Evolutionary conservation across 106 monocot genomes (phyloP), one percentile per base, ranked within the genome.

Genomic region (Ottelia alismoides): DNA sequence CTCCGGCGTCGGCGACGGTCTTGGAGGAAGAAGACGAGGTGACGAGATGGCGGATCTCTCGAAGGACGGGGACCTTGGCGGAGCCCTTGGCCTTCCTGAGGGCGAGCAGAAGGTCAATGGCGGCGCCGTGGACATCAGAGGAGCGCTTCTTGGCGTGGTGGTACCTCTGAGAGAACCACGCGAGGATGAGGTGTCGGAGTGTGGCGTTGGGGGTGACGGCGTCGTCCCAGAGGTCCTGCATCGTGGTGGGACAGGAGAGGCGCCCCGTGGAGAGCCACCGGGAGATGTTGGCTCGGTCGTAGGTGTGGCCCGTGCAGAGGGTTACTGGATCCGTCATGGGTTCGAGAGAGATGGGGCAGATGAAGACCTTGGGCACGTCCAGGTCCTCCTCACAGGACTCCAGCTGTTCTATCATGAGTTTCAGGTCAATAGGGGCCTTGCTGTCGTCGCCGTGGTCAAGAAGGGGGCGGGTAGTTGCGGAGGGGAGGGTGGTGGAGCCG

Each of bases 231-330:
- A n/a, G n/a, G n/a, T n/a, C n/a, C n/a, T n/a, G n/a, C n/a, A n/a
- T n/a, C n/a, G 82, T 82, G 30, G 78, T 88, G n/a, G 87, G 87
- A 58, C 87, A 89, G 52, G 83, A 83, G 20, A 45, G 70, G 62
- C 62, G 73, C 11, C 88, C 83, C 57, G 80, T 27, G 9, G 76
- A 54, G 25, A 89, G 44, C n/a, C n/a, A n/a, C n/a, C n/a, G n/a
- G n/a, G n/a, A n/a, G n/a, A n/a, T n/a, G n/a, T n/a, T n/a, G n/a
- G 83, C 88, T 83, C 83, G 65, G 68, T 89, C 88, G 68, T 89
- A 89, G 45, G 88, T 89, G 31, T 89, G 88, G 1, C 88, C 83
- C 3, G 88, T 89, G 74, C 79, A 83, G 18, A 89, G 79, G 9
- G 83, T 89, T 2, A 83, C 88, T 18, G 88, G 88, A 74, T 89